Evolutionary conservation across 768 basidiomycete species (phyloP), one percentile per base, ranked within the genome.

Genomic region (Leccinum ochraceum): DNA sequence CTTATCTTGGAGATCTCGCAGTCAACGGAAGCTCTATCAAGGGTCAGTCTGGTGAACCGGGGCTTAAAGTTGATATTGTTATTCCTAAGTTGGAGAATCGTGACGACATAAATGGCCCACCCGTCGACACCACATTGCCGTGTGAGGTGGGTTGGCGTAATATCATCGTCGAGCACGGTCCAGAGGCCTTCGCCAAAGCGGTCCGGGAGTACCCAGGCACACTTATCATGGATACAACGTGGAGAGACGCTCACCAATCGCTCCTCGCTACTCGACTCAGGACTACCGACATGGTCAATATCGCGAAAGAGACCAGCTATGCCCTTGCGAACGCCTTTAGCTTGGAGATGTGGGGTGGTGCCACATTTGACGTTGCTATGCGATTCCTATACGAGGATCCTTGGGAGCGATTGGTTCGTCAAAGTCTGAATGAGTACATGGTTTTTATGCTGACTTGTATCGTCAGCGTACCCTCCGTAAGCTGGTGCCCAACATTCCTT

Each of bases 381-480:
- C 89, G 96, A 51, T 98, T 99, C 89, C 77, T 99, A 74, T 98
- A 99, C 74, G 97, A 99, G 75, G 97, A 99, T 76, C 97, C 97
- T 67, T 99, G 97, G 97, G 97, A 98, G 74, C 88, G 97, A 66
- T 79, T 99, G 77, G 92, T 93, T 66, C 54, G 86, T 76, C 22
- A 17, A 56, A 28, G 26, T 46, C 5, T 54, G 34, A 30, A 62
- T 14, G 11, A 50, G 14, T n/a, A 54, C 22, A 26, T 42, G 17
- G 9, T 36, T 59, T 56, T 36, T 42, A 46, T 56, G 36, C 61
- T 71, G 57, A 70, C 57, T 36, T 56, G 22, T 39, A 16, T 46
- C 20, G 67, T 6, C 51, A 94, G 91, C 88, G 97, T 64, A 88
- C 90, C 16, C 85, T 99, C 59, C 87, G 97, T 64, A 94, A 94